These are phyloP conservation scores for Boletus rubescentipes DNA, from an alignment of 768 basidiomycete genomes.

Conservation along the genomic window DNA sequence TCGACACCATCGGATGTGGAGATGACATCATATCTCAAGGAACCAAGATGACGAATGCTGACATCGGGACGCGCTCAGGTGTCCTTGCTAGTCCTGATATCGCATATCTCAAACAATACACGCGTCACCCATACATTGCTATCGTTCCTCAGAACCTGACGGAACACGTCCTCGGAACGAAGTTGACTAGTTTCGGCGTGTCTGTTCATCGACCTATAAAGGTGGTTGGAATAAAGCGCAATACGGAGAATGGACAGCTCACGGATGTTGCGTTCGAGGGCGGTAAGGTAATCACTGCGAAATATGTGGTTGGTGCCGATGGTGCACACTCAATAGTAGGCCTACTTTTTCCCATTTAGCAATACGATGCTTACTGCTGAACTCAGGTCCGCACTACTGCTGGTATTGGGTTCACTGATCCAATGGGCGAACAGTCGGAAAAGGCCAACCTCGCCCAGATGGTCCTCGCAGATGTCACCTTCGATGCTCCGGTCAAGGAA, in stretches of 20 bases:
- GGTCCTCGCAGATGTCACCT: conserved; percentile 20
- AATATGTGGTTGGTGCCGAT: conserved; percentile 54
- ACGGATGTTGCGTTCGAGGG: conserved; percentile 47
- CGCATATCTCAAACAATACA: conserved; percentile 37
- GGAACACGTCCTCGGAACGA: conserved; percentile 40
- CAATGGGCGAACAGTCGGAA: conserved; percentile 31
- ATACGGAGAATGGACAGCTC: conserved; percentile 26
- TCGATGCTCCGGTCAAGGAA: background rate
- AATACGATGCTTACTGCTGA: background rate
- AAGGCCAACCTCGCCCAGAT: conserved; percentile 33
- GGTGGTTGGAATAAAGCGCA: conserved; percentile 37
- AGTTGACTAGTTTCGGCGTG: conserved; percentile 34
- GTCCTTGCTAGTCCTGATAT: conserved; percentile 33
- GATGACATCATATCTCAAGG: conserved; percentile 40
- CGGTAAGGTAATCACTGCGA: conserved; percentile 42
- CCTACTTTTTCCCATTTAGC: background rate
- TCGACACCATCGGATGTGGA: conserved; percentile 45
- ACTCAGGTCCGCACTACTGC: conserved; percentile 44
- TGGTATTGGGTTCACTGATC: conserved; percentile 46
- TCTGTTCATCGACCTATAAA: conserved; percentile 39
- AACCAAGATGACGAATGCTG: conserved; percentile 26
- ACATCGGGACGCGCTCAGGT: conserved; percentile 33
- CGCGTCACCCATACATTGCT: conserved; percentile 43
- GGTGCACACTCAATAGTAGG: conserved; percentile 47
- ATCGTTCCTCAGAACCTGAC: conserved; percentile 47